Conservation (phyloP, 108 stramenopile genomes). For the Nannochloropsis granulata region DNA sequence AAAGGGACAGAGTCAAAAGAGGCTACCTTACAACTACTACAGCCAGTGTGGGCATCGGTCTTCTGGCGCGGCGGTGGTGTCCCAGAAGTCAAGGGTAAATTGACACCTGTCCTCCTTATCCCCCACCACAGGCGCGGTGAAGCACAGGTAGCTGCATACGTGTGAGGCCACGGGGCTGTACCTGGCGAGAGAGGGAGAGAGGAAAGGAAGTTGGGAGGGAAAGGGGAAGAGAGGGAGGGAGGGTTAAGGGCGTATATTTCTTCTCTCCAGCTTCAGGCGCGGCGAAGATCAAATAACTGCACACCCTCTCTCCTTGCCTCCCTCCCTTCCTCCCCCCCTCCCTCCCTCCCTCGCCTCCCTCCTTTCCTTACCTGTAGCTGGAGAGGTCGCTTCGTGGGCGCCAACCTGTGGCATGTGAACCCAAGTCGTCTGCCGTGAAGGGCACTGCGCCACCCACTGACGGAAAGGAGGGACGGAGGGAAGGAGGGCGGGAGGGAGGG, state of each 20-base stretch:
- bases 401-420: not conserved
- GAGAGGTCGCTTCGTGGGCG: not conserved
- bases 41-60: not conserved
- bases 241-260: no score
- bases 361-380: not conserved
- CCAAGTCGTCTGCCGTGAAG: not conserved
- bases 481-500: no score
- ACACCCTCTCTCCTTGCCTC: not conserved
- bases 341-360: not conserved
- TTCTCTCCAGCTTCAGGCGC: no score
- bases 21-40: not conserved
- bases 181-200: not conserved
- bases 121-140: not conserved
- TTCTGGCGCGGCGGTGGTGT: not conserved
- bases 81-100: not conserved
- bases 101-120: not conserved
- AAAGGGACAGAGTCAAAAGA: no score
- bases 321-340: not conserved
- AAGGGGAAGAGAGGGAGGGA: not conserved
- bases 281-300: not conserved
- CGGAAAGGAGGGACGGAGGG: not conserved
- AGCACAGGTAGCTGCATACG: not conserved
- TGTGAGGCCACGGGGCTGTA: not conserved
- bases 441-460: not conserved
- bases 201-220: not conserved